Conservation (phyloP, 2,329 filamentous ascomycete genomes). For the Sclerotinia minor region DNA sequence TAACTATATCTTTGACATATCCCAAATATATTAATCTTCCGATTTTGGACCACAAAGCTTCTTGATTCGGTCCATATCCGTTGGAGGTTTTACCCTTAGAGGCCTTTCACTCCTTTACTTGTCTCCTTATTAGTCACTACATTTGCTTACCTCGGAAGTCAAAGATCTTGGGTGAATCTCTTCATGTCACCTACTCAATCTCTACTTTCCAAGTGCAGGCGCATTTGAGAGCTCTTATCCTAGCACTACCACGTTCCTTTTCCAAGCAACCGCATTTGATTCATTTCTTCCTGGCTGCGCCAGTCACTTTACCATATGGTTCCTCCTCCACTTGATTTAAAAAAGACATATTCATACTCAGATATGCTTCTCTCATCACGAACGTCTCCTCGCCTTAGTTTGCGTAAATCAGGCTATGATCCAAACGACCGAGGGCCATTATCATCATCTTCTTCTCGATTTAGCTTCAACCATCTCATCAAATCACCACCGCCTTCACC, state of each 20-base stretch:
- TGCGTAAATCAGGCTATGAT: conserved; percentile 58
- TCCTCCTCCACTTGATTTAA: conserved; percentile 38
- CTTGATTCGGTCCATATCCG: conserved; percentile 18
- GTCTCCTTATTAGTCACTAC: conserved; percentile 7
- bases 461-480: conserved; percentile 66
- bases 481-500: conserved; percentile 71
- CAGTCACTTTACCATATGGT: conserved; percentile 32
- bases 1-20: conserved; percentile 33
- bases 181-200: conserved; percentile 20
- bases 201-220: conserved; percentile 34
- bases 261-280: conserved; percentile 28
- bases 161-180: background rate
- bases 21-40: conserved; percentile 22
- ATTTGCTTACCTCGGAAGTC: conserved; percentile 8
- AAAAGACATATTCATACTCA: conserved; percentile 44
- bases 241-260: conserved; percentile 25
- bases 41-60: background rate
- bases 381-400: conserved; percentile 54
- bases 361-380: conserved; percentile 43
- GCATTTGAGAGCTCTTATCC: conserved; percentile 27
- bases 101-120: background rate
- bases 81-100: background rate
- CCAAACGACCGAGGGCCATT: conserved; percentile 54
- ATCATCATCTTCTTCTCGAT: conserved; percentile 62
- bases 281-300: conserved; percentile 38